Evolutionary conservation across 768 basidiomycete genomes (phyloP), one percentile per base, ranked within the genome.

Genomic region (Collybia sordida): DNA sequence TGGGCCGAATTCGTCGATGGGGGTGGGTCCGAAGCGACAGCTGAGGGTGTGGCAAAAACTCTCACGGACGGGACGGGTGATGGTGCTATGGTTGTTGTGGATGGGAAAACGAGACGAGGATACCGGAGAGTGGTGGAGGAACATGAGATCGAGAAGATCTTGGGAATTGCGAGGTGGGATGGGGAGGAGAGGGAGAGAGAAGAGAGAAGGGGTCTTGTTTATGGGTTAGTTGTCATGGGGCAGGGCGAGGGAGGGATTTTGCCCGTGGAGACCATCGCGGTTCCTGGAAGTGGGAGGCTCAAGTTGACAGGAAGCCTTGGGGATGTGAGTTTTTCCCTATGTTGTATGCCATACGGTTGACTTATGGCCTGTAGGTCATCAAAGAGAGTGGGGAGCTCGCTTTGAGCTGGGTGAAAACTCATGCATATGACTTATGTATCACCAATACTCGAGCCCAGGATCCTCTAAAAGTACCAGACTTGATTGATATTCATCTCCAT

Each of bases 301-400:
- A 86, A 85, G 60, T 66, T 92, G 54, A 96, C 93, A 0, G 93
- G 93, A 4, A 86, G 84, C 58, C 66, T 96, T 37, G 93, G 93
- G 3, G 91, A 93, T 45, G 83, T 85, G 50, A 40, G 75, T 67
- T 21, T 28, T 18, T 41, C 37, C 19, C 8, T 11, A 42, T 15
- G 48, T 55, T 22, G 24, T 22, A 15, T 36, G 38, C 22, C 14
- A 18, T 37, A 2, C 12, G n/a, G n/a, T n/a, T 43, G 21, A 45
- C 25, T 46, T 22, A 22, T 47, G 17, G 18, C 38, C 22, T 27
- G 35, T 50, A 84, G 78, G 92, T 94, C 15, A 93, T 97, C 70
- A 88, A 88, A 65, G 94, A 98, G 72, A 92, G 89, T 53, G 93
- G 86, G 6, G 90, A 92, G 62, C 73, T 98, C 39, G 92, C 92